Evolutionary conservation across 2,329 filamentous ascomycete species (phyloP).

Genomic region (Scytalidium sp.): DNA sequence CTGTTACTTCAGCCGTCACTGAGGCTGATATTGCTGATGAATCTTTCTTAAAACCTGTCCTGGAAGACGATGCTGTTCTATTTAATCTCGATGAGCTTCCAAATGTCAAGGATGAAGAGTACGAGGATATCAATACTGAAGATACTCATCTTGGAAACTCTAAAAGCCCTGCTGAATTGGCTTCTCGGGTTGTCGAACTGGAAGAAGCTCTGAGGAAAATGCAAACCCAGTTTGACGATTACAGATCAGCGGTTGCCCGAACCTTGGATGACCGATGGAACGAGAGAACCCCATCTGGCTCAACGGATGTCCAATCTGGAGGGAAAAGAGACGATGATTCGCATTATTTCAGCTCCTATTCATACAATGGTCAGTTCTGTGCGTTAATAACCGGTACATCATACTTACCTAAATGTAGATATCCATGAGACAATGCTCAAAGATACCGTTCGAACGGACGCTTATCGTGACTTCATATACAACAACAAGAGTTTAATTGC

Average conservation of each 20-base stretch:
- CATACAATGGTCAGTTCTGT: conserved; percentile 55
- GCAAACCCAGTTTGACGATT: conserved; percentile 37
- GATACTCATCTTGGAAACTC: conserved; percentile 23
- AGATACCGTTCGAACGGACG: conserved; percentile 81
- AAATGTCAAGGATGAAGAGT: conserved; percentile 33
- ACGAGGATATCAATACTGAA: conserved; percentile 23
- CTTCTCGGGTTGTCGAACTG: conserved; percentile 32
- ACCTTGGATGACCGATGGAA: conserved; percentile 36
- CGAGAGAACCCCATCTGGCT: conserved; percentile 34
- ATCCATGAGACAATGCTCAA: conserved; percentile 98
- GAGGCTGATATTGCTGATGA: conserved; percentile 70
- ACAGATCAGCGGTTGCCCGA: conserved; percentile 34
- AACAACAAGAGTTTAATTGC: conserved; percentile 84
- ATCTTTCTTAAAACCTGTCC: conserved; percentile 74
- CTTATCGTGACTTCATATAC: conserved; percentile 94
- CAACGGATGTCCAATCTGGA: conserved; percentile 44
- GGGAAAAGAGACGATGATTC: conserved; percentile 49
- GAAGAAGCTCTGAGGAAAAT: conserved; percentile 34
- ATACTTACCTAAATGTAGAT: conserved; percentile 44
- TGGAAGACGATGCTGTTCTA: conserved; percentile 87
- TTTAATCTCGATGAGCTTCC: conserved; percentile 81
- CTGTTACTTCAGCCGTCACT: conserved; percentile 46
- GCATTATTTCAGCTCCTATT: conserved; percentile 63
- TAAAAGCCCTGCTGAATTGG: conserved; percentile 19
- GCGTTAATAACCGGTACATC: neutral